Evolutionary conservation across 257 asterid species (phyloP).

Genomic region (Scutellaria galericulata): DNA sequence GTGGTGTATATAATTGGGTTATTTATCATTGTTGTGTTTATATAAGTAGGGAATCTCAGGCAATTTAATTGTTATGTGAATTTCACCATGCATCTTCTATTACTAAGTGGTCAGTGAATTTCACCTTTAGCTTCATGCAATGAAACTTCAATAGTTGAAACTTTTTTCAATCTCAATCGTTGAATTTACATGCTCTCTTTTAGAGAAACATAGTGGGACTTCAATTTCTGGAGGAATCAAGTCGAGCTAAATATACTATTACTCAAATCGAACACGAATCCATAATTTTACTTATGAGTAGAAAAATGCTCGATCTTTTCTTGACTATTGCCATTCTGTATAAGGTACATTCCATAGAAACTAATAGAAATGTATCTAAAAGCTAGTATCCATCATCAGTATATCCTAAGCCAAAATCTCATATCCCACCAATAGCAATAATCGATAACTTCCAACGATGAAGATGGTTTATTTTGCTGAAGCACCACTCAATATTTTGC

Average conservation of each 20-base stretch:
- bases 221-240: not conserved
- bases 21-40: slow-evolving; percentile 13
- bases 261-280: not conserved
- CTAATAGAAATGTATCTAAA: not conserved
- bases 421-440: slow-evolving; percentile 13
- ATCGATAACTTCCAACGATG: not conserved
- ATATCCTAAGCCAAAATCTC: not conserved
- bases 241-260: not conserved
- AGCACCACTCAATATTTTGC: slow-evolving; percentile 37
- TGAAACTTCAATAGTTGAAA: slow-evolving; percentile 3
- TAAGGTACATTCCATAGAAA: not conserved
- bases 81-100: not conserved
- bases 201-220: not conserved
- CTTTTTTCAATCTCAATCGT: not conserved
- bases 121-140: too few species aligned
- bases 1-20: slow-evolving; percentile 38
- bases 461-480: slow-evolving; percentile 26
- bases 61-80: not conserved
- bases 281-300: not conserved
- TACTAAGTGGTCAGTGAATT: not conserved
- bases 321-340: not conserved
- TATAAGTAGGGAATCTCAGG: slow-evolving; percentile 1
- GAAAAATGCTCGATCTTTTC: not conserved
- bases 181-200: not conserved
- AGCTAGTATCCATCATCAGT: not conserved